Conservation (phyloP, 2,329 filamentous ascomycete species). For the Colletotrichum chlorophyti region DNA sequence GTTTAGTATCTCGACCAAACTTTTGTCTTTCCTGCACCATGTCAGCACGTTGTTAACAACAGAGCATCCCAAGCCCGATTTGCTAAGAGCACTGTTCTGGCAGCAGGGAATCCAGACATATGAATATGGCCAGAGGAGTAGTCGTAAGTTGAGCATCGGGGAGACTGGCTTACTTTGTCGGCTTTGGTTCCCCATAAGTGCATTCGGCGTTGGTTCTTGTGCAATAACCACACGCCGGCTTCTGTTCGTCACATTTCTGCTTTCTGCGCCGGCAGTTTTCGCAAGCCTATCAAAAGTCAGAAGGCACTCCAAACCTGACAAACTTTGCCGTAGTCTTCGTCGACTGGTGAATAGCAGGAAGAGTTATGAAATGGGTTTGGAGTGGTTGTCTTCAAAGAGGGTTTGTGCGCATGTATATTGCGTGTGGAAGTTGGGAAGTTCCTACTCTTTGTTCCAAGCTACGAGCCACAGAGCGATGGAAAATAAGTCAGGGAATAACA, state of each 20-base stretch:
- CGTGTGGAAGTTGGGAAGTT: no score
- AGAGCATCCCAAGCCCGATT: conserved; percentile 12
- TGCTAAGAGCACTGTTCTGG: no score
- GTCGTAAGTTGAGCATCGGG: background rate
- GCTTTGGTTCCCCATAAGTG: conserved; percentile 64
- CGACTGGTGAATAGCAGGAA: background rate
- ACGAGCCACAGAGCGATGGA: background rate
- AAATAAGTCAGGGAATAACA: background rate
- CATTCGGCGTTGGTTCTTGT: conserved; percentile 48
- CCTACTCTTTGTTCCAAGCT: no score
- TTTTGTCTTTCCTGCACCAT: conserved; percentile 64
- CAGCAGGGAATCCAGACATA: no score
- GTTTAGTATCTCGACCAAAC: conserved; percentile 65
- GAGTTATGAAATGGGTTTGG: no score
- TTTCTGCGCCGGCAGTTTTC: conserved; percentile 67
- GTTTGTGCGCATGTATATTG: no score
- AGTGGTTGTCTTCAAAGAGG: no score
- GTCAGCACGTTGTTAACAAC: background rate
- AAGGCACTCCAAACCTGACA: background rate
- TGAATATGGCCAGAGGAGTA: no score
- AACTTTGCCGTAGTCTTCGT: background rate
- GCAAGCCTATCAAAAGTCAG: conserved; percentile 50
- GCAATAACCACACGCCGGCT: conserved; percentile 67
- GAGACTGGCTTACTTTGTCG: conserved; percentile 62
- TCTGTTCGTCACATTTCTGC: conserved; percentile 68